Conservation (phyloP, 495 filamentous ascomycete species). For the Amniculicola lignicola region DNA sequence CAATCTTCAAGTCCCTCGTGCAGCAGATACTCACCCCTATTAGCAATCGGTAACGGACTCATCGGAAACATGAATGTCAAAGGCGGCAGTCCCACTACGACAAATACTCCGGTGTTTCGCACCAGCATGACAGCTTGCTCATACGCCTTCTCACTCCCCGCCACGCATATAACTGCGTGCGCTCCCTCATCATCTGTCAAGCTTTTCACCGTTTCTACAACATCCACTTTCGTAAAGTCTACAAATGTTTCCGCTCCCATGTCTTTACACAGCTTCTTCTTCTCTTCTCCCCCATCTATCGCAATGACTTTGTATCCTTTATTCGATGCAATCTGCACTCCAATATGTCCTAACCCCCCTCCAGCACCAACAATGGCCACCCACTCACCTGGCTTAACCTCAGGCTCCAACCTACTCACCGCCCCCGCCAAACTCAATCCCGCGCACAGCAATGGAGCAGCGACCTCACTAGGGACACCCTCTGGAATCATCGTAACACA, state of each 20-base stretch:
- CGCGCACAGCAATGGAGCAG: slow-evolving; percentile 82
- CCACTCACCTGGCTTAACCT: slow-evolving; percentile 61
- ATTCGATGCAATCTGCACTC: slow-evolving; percentile 76
- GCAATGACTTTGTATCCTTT: slow-evolving; percentile 78
- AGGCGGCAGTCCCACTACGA: slow-evolving; percentile 27
- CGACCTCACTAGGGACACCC: slow-evolving; percentile 53
- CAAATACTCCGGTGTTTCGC: slow-evolving; percentile 27
- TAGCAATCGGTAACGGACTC: slow-evolving; percentile 28
- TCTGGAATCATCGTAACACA: slow-evolving; percentile 81
- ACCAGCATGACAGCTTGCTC: slow-evolving; percentile 15
- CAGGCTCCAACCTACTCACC: slow-evolving; percentile 13
- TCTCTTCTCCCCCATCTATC: slow-evolving; percentile 75
- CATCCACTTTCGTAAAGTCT: slow-evolving; percentile 64
- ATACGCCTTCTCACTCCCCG: slow-evolving; percentile 23
- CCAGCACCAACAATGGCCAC: slow-evolving; percentile 86
- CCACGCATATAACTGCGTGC: slow-evolving; percentile 24
- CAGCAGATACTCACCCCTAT: slow-evolving; percentile 8
- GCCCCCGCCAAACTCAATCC: slow-evolving; percentile 79
- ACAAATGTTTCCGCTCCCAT: slow-evolving; percentile 71
- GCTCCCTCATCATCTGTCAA: slow-evolving; percentile 29
- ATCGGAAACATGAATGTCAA: slow-evolving; percentile 30
- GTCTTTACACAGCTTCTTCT: slow-evolving; percentile 78
- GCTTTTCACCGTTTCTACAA: slow-evolving; percentile 14
- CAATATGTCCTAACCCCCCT: slow-evolving; percentile 78
- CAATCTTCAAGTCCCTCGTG: neutral